Evolutionary conservation across 257 asterid species (phyloP).

Genomic region (Lantana camara): DNA sequence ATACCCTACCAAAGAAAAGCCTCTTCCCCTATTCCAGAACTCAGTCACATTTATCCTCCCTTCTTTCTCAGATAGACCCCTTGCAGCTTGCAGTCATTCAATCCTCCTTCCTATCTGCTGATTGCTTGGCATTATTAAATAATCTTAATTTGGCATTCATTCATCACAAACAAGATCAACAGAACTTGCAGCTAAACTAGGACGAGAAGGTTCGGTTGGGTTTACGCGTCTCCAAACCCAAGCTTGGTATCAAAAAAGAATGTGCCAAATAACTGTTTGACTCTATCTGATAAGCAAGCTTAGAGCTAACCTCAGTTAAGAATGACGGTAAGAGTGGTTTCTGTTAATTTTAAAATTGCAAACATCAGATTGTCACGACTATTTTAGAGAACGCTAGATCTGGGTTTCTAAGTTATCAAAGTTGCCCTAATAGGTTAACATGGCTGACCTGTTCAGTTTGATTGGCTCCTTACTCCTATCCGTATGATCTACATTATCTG

Average conservation of each 20-base stretch:
- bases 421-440: background rate
- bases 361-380: background rate
- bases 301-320: background rate
- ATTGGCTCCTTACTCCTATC: too few relatives aligned
- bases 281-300: background rate
- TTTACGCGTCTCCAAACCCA: background rate
- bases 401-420: background rate
- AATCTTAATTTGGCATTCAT: too few relatives aligned
- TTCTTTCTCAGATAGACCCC: too few relatives aligned
- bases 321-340: conserved; percentile 9
- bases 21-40: too few relatives aligned
- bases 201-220: background rate
- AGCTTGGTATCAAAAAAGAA: background rate
- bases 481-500: too few relatives aligned
- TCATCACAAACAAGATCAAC: background rate
- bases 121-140: too few relatives aligned
- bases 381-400: background rate
- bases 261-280: background rate
- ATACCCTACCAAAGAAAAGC: too few relatives aligned
- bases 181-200: background rate
- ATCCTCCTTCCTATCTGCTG: too few relatives aligned
- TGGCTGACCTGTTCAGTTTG: background rate
- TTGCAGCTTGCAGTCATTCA: too few relatives aligned
- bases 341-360: background rate
- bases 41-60: too few relatives aligned